These are phyloP conservation scores for Vitis rupestris DNA, from an alignment of 164 flowering plant genomes.

Conservation along the genomic window DNA sequence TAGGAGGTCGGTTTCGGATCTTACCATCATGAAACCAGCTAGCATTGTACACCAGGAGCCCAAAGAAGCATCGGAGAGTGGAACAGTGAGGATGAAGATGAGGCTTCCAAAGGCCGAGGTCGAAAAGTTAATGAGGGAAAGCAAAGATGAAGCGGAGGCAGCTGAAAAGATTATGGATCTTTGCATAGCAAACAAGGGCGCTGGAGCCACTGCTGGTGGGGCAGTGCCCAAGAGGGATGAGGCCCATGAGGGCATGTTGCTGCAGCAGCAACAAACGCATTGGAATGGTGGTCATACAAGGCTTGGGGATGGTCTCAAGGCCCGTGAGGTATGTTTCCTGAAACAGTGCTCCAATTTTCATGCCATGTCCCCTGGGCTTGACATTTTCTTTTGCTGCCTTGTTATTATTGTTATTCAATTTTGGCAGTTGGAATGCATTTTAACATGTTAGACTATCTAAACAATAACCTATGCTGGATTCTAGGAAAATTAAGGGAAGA, in stretches of 20 bases:
- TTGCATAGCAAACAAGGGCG: constrained; percentile 22
- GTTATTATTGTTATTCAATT: no score
- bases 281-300: constrained; percentile 20
- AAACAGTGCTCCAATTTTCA: constrained; percentile 11
- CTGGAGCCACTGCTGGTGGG: background rate
- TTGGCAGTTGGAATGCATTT: no score
- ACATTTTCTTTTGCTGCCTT: background rate
- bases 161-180: constrained; percentile 69
- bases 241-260: background rate
- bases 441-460: no score
- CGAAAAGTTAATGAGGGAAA: constrained; percentile 55
- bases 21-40: constrained; percentile 26
- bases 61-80: background rate
- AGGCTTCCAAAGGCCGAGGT: constrained; percentile 72
- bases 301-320: constrained; percentile 20
- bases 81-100: constrained; percentile 39
- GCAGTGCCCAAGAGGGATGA: background rate
- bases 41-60: constrained; percentile 5
- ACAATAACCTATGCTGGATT: no score
- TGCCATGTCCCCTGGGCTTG: background rate
- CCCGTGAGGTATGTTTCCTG: constrained; percentile 21
- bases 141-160: constrained; percentile 56
- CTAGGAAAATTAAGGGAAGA: background rate
- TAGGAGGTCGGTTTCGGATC: constrained; percentile 46
- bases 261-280: constrained; percentile 7